Evolutionary conservation across 768 basidiomycete genomes (phyloP).

Genomic region (Tylopilus cervinicoccineus): DNA sequence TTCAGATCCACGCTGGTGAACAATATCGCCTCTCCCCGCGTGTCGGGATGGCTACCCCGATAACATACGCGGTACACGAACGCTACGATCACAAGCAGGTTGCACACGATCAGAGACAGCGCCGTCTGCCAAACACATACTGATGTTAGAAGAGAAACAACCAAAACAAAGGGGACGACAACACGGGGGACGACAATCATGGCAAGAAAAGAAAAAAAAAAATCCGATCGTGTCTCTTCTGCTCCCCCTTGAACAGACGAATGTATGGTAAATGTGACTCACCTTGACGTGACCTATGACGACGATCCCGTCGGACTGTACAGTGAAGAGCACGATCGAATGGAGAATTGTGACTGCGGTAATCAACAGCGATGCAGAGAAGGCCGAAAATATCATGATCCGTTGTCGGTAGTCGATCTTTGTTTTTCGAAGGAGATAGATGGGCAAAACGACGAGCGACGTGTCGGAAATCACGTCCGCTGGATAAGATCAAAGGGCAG

Average conservation of each 20-base stretch:
- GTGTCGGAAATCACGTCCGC: conserved; percentile 20
- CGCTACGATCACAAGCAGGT: conserved; percentile 23
- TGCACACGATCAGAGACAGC: conserved; percentile 23
- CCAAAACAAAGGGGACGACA: no score
- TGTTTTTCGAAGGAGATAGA: conserved; percentile 9
- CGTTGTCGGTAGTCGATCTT: conserved; percentile 10
- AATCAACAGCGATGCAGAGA: conserved; percentile 18
- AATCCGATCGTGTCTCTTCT: no score
- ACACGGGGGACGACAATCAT: no score
- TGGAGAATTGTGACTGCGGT: conserved; percentile 20
- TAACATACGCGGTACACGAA: conserved; percentile 17
- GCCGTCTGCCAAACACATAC: conserved; percentile 21
- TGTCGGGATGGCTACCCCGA: conserved; percentile 7
- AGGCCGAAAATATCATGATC: conserved; percentile 17
- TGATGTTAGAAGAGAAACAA: no score
- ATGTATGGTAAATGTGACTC: not conserved
- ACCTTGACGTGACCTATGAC: conserved; percentile 24
- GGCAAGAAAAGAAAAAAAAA: no score
- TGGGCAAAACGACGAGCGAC: conserved; percentile 15
- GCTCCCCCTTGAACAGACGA: no score
- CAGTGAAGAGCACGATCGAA: conserved; percentile 5
- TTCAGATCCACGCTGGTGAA: conserved; percentile 18
- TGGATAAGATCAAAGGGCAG: not conserved
- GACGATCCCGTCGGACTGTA: not conserved
- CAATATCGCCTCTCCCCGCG: not conserved